These are phyloP conservation scores for Santalum album DNA, from an alignment of 164 flowering plant species.

Conservation along the genomic window DNA sequence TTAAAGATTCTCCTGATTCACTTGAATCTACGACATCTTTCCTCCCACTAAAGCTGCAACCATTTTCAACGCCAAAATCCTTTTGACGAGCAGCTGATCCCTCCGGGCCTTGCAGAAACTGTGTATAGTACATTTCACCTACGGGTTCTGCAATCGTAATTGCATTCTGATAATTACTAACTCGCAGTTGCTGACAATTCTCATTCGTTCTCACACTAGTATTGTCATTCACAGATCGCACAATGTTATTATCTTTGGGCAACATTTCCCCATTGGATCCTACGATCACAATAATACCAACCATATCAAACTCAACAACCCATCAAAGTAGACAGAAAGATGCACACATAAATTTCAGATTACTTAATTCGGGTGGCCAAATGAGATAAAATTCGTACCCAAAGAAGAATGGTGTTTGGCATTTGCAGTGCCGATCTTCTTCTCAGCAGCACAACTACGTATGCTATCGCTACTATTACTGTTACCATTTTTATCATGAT, in stretches of 20 bases:
- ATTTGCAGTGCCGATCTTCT: slow-evolving; percentile 31
- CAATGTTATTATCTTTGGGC: slow-evolving; percentile 31
- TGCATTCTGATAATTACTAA: slow-evolving; percentile 28
- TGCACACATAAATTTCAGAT: background rate
- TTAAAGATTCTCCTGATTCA: slow-evolving; percentile 63
- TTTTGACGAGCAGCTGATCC: slow-evolving; percentile 36
- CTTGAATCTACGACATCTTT: slow-evolving; percentile 37
- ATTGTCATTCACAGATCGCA: slow-evolving; percentile 22
- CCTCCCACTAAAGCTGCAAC: slow-evolving; percentile 61
- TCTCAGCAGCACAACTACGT: slow-evolving; percentile 25
- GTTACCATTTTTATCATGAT: slow-evolving; percentile 14
- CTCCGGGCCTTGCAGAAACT: slow-evolving; percentile 42
- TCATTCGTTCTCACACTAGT: slow-evolving; percentile 24
- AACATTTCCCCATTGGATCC: slow-evolving; percentile 31
- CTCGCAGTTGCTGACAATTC: slow-evolving; percentile 28
- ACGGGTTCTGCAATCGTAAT: slow-evolving; percentile 45
- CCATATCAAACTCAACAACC: background rate
- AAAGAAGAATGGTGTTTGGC: slow-evolving; percentile 29
- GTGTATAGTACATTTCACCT: slow-evolving; percentile 45
- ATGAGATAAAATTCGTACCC: slow-evolving; percentile 19
- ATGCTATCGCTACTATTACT: slow-evolving; percentile 18
- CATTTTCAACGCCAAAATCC: slow-evolving; percentile 49
- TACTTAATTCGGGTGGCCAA: background rate
- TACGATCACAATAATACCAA: slow-evolving; percentile 6
- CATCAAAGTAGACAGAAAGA: background rate